Base-by-base conservation (phyloP, 345 rosid species). In the Adansonia digitata region DNA sequence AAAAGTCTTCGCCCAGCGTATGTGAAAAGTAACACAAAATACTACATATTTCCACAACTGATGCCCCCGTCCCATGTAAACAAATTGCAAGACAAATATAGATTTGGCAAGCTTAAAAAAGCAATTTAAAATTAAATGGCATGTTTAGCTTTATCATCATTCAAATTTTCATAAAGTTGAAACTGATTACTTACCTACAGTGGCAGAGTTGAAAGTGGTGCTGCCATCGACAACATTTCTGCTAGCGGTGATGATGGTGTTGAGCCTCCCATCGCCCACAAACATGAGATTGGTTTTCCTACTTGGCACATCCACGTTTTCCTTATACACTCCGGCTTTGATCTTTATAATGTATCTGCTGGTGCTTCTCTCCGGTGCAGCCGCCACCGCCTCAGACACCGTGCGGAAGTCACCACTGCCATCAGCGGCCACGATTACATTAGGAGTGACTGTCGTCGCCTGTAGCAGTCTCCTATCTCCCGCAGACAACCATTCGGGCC, bases 141-240 rank as follows among this genome's bases (percentile, higher is more conserved):
- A 61, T 60, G 39, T 35, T 18, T 45, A 37, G 3, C 45, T 34
- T 18, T 24, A 62, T 35, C 5, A 15, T 59, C 22, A 60, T 15
- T 29, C 65, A 37, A 65, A 24, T 14, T 24, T 43, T 46, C 17
- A 35, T n/a, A n/a, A n/a, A n/a, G n/a, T n/a, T n/a, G n/a, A n/a
- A 63, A 26, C 10, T 7, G 29, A 15, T 4, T 2, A 57, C 93
- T 83, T 77, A 94, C 97, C 97, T 26, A 94, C 94, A 7, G 97
- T 94, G 26, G 98, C 92, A 0, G 98, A 92, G 48, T 86, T 67
- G 80, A 92, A 94, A 48, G 98, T 92, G 53, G 97, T 92, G 86
- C 93, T 88, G 1, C 98, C 98, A 71, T 94, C 97, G 17, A 84
- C 91, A 7, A 92, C 94, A 20, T 91, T 92, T 75, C 89, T 81